Conservation (phyloP, 306 rosid genomes). For the Cucumis sativus region DNA sequence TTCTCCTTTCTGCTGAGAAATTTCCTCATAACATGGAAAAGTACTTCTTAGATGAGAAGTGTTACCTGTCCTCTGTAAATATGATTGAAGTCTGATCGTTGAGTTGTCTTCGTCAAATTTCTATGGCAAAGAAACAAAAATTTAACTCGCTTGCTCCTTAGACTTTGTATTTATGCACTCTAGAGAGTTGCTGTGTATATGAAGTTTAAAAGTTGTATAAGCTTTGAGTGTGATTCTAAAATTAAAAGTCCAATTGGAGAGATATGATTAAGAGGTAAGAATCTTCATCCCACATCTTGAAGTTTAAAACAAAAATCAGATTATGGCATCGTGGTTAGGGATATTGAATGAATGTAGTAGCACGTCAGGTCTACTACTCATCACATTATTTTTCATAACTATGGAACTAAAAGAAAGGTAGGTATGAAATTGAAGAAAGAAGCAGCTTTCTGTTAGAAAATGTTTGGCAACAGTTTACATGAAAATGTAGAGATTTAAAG, state of each 20-base stretch:
- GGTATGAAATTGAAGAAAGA: background rate
- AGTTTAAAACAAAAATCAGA: background rate
- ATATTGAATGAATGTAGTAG: no score
- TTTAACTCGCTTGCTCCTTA: background rate
- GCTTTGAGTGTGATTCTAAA: no score
- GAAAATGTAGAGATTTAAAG: background rate
- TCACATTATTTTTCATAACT: background rate
- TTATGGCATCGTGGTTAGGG: background rate
- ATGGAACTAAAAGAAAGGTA: background rate
- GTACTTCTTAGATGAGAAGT: background rate
- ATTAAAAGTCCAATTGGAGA: no score
- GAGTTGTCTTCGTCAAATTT: background rate
- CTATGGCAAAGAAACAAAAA: background rate
- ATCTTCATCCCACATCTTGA: background rate
- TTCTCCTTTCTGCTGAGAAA: background rate
- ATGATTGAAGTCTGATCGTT: background rate
- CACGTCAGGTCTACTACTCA: no score
- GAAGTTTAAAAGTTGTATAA: no score
- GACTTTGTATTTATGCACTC: no score
- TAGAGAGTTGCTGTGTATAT: no score
- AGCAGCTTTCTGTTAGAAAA: background rate
- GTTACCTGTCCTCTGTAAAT: background rate
- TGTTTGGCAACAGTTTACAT: background rate
- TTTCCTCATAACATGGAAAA: no score
- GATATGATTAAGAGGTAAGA: background rate